phyloP scores from a whole-genome alignment of 2,329 filamentous ascomycete genomes.

The Neofusicoccum sp. region DNA sequence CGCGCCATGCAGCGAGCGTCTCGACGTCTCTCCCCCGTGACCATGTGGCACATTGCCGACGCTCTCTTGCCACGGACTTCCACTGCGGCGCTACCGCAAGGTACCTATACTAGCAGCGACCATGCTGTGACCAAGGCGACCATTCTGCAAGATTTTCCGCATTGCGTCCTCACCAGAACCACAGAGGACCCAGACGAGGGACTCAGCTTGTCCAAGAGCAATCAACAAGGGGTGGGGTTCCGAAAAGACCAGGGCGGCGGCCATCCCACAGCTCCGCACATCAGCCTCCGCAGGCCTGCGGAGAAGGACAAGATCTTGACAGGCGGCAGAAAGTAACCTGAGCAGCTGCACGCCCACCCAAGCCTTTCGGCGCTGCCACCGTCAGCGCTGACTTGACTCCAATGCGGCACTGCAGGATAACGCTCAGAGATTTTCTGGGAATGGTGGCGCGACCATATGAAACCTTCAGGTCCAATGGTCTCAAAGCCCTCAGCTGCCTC shows the following conservation, averaged over 20 bases:
- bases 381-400: slow-evolving; percentile 18
- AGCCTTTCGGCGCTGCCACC: background rate
- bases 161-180: background rate
- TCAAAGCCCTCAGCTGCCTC: slow-evolving; percentile 1
- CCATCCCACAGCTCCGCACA: background rate
- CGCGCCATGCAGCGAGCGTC: background rate
- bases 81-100: slow-evolving; percentile 1
- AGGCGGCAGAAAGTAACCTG: slow-evolving; percentile 2
- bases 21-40: slow-evolving; percentile 2
- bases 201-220: background rate
- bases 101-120: background rate
- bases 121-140: background rate
- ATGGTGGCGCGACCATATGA: slow-evolving; percentile 1
- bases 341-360: background rate
- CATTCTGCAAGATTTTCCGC: background rate
- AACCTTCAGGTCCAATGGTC: slow-evolving; percentile 9
- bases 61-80: slow-evolving; percentile 2
- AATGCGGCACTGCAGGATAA: slow-evolving; percentile 10
- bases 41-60: slow-evolving; percentile 7
- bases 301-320: background rate
- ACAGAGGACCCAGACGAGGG: too few species aligned
- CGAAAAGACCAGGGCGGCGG: background rate
- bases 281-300: background rate
- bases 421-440: slow-evolving; percentile 2
- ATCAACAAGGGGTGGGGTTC: background rate